Evolutionary conservation across 2,329 filamentous ascomycete species (phyloP).

Genomic region (Penicillium sp.): DNA sequence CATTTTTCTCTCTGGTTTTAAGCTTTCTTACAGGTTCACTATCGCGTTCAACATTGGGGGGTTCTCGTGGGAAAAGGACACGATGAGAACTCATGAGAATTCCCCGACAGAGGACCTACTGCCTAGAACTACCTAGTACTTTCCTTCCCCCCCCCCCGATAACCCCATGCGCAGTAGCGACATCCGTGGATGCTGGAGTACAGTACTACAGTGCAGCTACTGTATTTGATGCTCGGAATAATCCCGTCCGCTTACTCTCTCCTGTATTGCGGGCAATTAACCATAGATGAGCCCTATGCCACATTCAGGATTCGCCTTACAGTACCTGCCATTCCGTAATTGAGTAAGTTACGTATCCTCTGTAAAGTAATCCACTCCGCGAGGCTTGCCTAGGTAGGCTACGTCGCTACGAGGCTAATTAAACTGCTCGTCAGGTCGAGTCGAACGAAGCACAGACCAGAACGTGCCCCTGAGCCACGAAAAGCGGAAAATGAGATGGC

Average conservation of each 20-base stretch:
- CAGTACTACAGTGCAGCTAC: too few relatives aligned
- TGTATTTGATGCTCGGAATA: not conserved
- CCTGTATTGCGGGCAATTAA: not conserved
- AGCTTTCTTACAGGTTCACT: not conserved
- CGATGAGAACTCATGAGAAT: too few relatives aligned
- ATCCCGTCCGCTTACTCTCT: not conserved
- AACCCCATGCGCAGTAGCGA: too few relatives aligned
- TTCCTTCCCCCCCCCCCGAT: too few relatives aligned
- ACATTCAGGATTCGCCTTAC: too few relatives aligned
- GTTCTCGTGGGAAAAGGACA: too few relatives aligned
- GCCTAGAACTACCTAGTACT: too few relatives aligned
- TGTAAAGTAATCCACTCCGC: not conserved
- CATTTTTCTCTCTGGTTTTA: not conserved
- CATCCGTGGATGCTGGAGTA: too few relatives aligned
- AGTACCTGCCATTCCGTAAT: not conserved
- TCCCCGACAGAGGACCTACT: too few relatives aligned
- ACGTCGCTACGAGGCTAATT: not conserved
- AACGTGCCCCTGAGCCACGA: conserved; percentile 19
- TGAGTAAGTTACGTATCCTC: not conserved
- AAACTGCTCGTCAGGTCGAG: not conserved
- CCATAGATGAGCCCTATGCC: not conserved
- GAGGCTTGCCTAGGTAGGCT: too few relatives aligned
- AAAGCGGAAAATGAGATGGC: conserved; percentile 11
- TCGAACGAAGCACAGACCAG: conserved; percentile 18
- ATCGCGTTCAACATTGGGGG: too few relatives aligned